Evolutionary conservation across 2,329 filamentous ascomycete genomes (phyloP), one percentile per base, ranked within the genome.

Genomic region (Exophiala mesophila): DNA sequence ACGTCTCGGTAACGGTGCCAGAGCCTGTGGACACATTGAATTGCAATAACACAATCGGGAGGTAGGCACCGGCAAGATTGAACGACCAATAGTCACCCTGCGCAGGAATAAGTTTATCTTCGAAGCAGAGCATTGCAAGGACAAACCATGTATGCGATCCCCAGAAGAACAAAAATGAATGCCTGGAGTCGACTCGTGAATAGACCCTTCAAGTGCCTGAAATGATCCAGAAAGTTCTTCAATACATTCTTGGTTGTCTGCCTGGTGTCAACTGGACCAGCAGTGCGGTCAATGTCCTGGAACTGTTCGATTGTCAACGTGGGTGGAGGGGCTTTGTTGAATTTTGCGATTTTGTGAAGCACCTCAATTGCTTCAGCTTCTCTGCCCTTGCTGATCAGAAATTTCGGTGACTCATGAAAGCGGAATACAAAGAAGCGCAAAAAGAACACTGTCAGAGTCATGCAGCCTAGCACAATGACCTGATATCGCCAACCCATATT

Each of bases 321-420:
- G 82, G 83, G 88, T 0, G 83, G 88, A 59, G 78, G 82, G 31
- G 60, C 56, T 52, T 64, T 70, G 65, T 90, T 90, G 57, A 80
- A 76, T 59, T 77, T 74, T 2, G 88, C 87, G 45, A 94, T 82
- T 6, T 81, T 85, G 50, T 89, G 84, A 5, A 94, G 77, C 1
- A 88, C 84, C 3, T 80, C 83, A 2, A 94, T 84, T 1, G 87
- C 87, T 57, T 94, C 86, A 8, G 77, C 68, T 60, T 94, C 83
- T 6, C 83, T 77, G 26, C 85, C 84, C n/a, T 77, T 74, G 17
- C 81, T 83, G 8, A 94, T 75, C 17, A 94, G 71, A 57, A 81
- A 94, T 61, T 94, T 94, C 33, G 88, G 87, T 3, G 87, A 92
- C 59, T 94, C 88, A 59, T 85, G 85, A 12, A 94, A 75, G 47